Percentiles rank a stretch among this genome's conserved stretches.
Evolutionary conservation across 805 yeast species (phyloP).

Genomic region (Candida pseudofarinosa): DNA sequence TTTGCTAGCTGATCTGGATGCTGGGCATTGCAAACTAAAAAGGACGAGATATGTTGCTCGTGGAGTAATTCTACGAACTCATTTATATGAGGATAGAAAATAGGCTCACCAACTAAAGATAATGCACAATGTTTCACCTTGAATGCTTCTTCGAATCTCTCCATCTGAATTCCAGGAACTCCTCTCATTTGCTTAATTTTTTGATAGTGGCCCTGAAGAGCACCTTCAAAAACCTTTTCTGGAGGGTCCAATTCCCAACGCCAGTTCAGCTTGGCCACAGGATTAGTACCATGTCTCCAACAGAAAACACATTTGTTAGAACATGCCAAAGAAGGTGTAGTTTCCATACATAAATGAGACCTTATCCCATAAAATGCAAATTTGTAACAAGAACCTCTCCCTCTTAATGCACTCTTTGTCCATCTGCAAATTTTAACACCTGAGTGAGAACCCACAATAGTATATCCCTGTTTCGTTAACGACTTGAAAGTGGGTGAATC

Average conservation of each 20-base stretch:
- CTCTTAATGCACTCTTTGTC: slow-evolving; percentile 92
- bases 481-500: slow-evolving; percentile 86
- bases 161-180: slow-evolving; percentile 89
- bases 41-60: slow-evolving; percentile 74
- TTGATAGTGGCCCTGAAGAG: slow-evolving; percentile 82
- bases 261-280: slow-evolving; percentile 90
- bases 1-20: slow-evolving; percentile 80
- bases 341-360: slow-evolving; percentile 92
- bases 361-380: slow-evolving; percentile 88
- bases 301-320: slow-evolving; percentile 95
- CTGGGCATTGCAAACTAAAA: slow-evolving; percentile 92
- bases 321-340: slow-evolving; percentile 91
- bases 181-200: slow-evolving; percentile 94
- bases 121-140: slow-evolving; percentile 87
- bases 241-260: slow-evolving; percentile 95
- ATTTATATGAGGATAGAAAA: slow-evolving; percentile 87
- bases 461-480: slow-evolving; percentile 88
- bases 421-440: slow-evolving; percentile 95
- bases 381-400: slow-evolving; percentile 92
- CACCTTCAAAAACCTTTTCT: slow-evolving; percentile 77
- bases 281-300: slow-evolving; percentile 97
- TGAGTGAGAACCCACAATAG: slow-evolving; percentile 89
- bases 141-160: slow-evolving; percentile 87
- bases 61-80: slow-evolving; percentile 80
- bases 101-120: slow-evolving; percentile 92